Percentiles rank a stretch among this genome's conserved stretches.
phyloP scores from a whole-genome alignment of 164 flowering plant species.

The Malania oleifera region DNA sequence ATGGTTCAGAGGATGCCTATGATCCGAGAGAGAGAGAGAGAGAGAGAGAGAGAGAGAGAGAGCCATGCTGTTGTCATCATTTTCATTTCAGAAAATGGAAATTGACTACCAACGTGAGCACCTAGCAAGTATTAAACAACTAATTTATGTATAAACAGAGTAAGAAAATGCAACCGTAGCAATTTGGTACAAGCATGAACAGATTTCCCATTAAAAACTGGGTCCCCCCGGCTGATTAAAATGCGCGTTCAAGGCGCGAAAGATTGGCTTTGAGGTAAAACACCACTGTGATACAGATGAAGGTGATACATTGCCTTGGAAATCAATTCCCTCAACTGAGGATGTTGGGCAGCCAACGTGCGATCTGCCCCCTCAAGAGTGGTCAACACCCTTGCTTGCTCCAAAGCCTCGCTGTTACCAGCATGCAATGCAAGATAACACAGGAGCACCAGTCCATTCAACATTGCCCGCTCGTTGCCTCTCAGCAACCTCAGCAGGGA shows the following conservation, averaged over 20 bases:
- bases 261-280: conserved; percentile 14
- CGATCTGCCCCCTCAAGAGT: conserved; percentile 33
- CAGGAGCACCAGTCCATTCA: conserved; percentile 17
- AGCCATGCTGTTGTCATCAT: too few species aligned
- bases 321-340: conserved; percentile 26
- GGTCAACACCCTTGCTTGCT: conserved; percentile 27
- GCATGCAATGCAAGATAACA: conserved; percentile 29
- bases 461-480: conserved; percentile 16
- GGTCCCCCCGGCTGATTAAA: neutral
- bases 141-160: too few species aligned
- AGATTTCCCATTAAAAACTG: neutral
- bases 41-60: too few species aligned
- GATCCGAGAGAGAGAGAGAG: too few species aligned
- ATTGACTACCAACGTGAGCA: too few species aligned
- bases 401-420: conserved; percentile 27
- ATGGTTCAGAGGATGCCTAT: too few species aligned
- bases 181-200: neutral
- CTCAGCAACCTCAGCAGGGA: conserved; percentile 17
- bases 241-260: conserved; percentile 6
- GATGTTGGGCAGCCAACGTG: conserved; percentile 11
- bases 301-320: conserved; percentile 22
- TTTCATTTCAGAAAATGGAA: too few species aligned
- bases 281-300: conserved; percentile 25
- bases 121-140: too few species aligned
- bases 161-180: too few species aligned